These are phyloP conservation scores for Mucor racemosus DNA, from an alignment of 371 early-diverging fungal species.

Conservation along the genomic window DNA sequence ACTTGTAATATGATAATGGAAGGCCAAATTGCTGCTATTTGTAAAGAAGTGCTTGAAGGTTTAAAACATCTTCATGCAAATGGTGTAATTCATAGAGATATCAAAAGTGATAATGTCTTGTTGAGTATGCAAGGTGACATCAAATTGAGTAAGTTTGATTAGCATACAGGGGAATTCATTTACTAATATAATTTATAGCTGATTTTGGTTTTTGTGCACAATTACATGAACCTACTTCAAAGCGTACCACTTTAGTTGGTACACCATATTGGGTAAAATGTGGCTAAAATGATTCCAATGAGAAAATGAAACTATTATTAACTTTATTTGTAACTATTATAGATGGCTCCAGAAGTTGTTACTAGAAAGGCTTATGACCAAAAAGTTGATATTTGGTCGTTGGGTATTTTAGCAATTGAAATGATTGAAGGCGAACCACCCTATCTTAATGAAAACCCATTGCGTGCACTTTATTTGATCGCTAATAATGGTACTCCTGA, in stretches of 20 bases:
- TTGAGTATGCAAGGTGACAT: conserved; percentile 87
- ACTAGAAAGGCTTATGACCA: conserved; percentile 91
- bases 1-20: conserved; percentile 93
- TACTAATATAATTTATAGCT: conserved; percentile 45
- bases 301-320: background rate
- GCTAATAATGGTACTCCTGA: conserved; percentile 95
- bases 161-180: background rate
- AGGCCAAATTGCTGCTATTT: conserved; percentile 95
- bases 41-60: conserved; percentile 89
- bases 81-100: conserved; percentile 97
- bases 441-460: conserved; percentile 91
- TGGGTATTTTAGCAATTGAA: conserved; percentile 96
- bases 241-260: conserved; percentile 92
- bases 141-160: conserved; percentile 75
- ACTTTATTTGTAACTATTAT: background rate
- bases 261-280: conserved; percentile 84
- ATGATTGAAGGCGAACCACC: conserved; percentile 96
- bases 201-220: conserved; percentile 98
- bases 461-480: conserved; percentile 86
- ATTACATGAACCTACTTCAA: conserved; percentile 76
- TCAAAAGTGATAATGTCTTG: conserved; percentile 97
- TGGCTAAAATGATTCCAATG: background rate
- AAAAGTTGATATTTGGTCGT: conserved; percentile 97
- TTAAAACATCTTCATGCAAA: conserved; percentile 92
- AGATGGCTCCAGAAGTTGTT: conserved; percentile 97